Evolutionary conservation across 108 stramenopile species (phyloP), one percentile per base, ranked within the genome.

Genomic region (Parietichytrium sp.): DNA sequence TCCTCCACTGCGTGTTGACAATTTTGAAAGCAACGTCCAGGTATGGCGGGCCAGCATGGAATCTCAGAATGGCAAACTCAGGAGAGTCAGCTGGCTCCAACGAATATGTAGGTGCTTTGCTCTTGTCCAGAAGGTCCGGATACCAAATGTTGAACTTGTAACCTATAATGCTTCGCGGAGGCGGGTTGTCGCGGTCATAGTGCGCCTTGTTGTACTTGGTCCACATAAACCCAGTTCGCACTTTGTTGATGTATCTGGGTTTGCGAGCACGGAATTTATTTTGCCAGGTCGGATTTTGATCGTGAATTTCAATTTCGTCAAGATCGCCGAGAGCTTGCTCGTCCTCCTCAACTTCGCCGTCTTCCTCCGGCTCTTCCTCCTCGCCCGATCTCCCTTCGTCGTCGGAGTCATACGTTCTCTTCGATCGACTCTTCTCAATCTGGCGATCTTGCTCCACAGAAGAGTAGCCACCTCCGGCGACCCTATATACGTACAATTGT

Each of bases 11-110:
- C 29, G 94, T 87, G 84, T 98, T 98, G 83, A 98, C 92, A 54
- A 98, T 98, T 86, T 98, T 98, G 88, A 99, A 99, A 3, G 99
- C 99, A 49, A 99, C 83, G 86, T 99, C 99, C 86, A 98, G 95
- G 85, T 99, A 99, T 3, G 99, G 98, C 16, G 99, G 95, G 1
- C 98, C 98, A 29, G 95, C 98, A 61, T 85, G 88, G 88, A 99
- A 98, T 29, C 99, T 92, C 36, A 99, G 84, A 80, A 99, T 98
- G 85, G 94, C 95, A 81, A 96, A 98, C 18, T 93, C 84, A 72
- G 97, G 97, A 47, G 84, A 80, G 23, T 82, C 52, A 1, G 93
- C 93, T 29, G 82, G 82, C 83, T 98, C 96, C 85, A 99, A 52
- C 54, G 86, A 87, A 82, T 90, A 99, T 55, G 92, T 91, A 8